Evolutionary conservation across 176 grass and related monocot species (phyloP).

Genomic region (Chloris gayana): DNA sequence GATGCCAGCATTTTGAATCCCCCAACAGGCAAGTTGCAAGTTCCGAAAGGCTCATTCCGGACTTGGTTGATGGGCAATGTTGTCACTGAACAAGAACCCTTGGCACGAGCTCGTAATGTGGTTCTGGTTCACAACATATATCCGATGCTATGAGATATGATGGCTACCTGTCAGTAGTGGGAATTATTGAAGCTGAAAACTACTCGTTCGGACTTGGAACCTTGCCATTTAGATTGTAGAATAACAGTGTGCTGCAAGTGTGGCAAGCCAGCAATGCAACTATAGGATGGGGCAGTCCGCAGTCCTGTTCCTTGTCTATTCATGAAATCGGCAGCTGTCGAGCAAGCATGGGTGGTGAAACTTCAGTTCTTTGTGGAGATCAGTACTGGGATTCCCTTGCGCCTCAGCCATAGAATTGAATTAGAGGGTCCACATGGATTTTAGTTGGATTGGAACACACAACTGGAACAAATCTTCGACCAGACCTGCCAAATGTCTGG

Average conservation of each 20-base stretch:
- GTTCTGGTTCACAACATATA: constrained; percentile 19
- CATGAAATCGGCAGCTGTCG: constrained; percentile 8
- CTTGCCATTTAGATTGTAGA: constrained; percentile 10
- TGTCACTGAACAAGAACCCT: constrained; percentile 22
- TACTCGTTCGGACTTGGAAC: neutral
- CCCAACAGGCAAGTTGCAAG: constrained; percentile 46
- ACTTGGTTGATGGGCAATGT: constrained; percentile 34
- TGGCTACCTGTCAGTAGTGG: constrained; percentile 22
- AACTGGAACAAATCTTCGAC: no score
- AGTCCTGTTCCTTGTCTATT: neutral
- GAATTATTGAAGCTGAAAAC: constrained; percentile 1
- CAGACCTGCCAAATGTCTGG: no score
- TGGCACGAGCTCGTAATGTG: neutral
- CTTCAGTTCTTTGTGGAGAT: neutral
- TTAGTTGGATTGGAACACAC: neutral
- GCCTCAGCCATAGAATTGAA: neutral
- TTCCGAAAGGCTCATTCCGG: neutral
- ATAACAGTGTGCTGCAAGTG: constrained; percentile 30
- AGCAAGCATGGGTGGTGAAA: neutral
- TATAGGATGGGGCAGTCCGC: neutral
- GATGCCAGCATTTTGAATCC: constrained; percentile 65
- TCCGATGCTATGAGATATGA: constrained; percentile 30
- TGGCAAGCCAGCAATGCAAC: neutral
- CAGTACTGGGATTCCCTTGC: neutral
- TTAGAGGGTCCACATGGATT: neutral